These are phyloP conservation scores for Amanita phalloides DNA, from an alignment of 768 basidiomycete genomes.

Conservation along the genomic window DNA sequence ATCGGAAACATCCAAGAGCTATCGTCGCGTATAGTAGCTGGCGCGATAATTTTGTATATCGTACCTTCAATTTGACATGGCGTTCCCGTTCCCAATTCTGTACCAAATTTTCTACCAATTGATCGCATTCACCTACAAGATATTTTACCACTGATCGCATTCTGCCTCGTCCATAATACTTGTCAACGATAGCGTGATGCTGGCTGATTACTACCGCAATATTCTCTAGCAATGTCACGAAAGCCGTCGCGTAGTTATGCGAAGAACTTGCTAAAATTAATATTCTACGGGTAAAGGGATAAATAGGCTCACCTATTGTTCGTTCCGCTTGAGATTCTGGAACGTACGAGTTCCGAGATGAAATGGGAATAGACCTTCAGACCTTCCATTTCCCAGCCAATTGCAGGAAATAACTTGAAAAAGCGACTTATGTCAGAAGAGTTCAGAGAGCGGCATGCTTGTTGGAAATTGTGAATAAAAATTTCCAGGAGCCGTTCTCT, in stretches of 20 bases:
- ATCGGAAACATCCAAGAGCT: conserved; percentile 35
- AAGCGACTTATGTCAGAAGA: conserved; percentile 84
- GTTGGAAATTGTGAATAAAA: conserved; percentile 72
- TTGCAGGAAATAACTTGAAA: conserved; percentile 94
- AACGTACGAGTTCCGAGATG: conserved; percentile 81
- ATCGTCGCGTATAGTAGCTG: neutral
- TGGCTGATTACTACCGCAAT: conserved; percentile 96
- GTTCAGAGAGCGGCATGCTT: conserved; percentile 74
- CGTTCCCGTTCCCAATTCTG: conserved; percentile 92
- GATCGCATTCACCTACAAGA: conserved; percentile 79
- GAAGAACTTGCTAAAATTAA: conserved; percentile 70
- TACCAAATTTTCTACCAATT: conserved; percentile 63
- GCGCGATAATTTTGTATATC: neutral
- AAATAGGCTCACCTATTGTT: neutral
- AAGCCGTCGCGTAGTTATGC: conserved; percentile 78
- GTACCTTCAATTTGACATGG: conserved; percentile 67
- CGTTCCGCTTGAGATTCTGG: conserved; percentile 41
- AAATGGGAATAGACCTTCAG: conserved; percentile 88
- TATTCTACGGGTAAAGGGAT: conserved; percentile 1
- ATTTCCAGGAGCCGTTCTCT: conserved; percentile 65
- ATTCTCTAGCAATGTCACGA: conserved; percentile 90
- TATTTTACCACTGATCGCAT: conserved; percentile 73
- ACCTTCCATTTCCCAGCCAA: conserved; percentile 90
- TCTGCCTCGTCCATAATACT: conserved; percentile 87
- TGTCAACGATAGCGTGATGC: conserved; percentile 95